Evolutionary conservation across 148 eudicot genomes (phyloP).

Genomic region (Cornus controversa): DNA sequence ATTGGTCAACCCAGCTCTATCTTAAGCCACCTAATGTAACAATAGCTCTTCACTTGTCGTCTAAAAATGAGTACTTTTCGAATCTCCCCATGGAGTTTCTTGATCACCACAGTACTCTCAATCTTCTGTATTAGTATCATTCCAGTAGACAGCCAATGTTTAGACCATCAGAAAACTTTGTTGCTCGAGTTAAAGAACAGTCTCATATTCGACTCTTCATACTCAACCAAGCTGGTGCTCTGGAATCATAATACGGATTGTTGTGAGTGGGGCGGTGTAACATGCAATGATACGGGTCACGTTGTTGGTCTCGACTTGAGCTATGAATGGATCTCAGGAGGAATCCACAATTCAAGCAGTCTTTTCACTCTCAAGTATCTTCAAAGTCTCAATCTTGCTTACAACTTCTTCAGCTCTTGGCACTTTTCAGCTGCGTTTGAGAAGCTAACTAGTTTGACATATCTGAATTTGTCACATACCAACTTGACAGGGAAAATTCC

Average conservation of each 20-base stretch:
- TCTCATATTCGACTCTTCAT: too few relatives aligned
- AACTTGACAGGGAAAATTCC: too few relatives aligned
- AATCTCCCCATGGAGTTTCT: slow-evolving; percentile 11
- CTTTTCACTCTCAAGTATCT: slow-evolving; percentile 26
- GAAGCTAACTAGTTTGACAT: slow-evolving; percentile 20
- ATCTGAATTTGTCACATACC: slow-evolving; percentile 26
- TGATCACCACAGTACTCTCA: slow-evolving; percentile 7
- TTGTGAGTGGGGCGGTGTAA: slow-evolving; percentile 35
- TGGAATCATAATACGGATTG: too few relatives aligned
- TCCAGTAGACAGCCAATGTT: slow-evolving; percentile 17
- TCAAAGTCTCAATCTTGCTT: slow-evolving; percentile 27
- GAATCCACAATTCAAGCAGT: slow-evolving; percentile 16
- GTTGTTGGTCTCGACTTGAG: slow-evolving; percentile 27
- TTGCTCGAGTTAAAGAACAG: slow-evolving; percentile 25
- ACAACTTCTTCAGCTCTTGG: slow-evolving; percentile 6
- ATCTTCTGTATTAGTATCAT: neutral
- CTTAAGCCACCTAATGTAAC: too few relatives aligned
- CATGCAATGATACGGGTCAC: slow-evolving; percentile 25
- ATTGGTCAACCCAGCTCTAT: too few relatives aligned
- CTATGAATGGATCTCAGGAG: slow-evolving; percentile 17
- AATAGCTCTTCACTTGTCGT: neutral
- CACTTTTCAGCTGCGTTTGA: slow-evolving; percentile 18
- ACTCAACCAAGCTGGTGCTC: too few relatives aligned
- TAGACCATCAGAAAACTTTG: slow-evolving; percentile 21
- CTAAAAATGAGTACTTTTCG: neutral